These are phyloP conservation scores for Papilionanthe hybrid DNA, from an alignment of 116 monocot species.

Conservation along the genomic window DNA sequence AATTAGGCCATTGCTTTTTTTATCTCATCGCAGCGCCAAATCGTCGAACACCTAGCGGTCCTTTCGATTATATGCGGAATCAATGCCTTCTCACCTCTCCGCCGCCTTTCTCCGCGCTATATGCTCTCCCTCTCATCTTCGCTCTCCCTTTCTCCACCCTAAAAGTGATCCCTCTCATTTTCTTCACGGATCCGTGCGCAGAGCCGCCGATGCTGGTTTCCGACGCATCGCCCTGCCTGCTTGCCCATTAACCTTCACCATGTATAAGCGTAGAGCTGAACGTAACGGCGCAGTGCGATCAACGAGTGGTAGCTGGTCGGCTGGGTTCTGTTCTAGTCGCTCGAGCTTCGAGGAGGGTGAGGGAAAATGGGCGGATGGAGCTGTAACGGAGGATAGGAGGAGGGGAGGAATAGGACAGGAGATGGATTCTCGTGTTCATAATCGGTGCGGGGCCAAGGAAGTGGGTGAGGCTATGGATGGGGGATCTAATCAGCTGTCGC, in stretches of 20 bases:
- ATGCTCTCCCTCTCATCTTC: slow-evolving; percentile 1
- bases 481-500: not conserved
- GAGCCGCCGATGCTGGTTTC: not conserved
- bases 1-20: no score
- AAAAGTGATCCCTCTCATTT: slow-evolving; percentile 2
- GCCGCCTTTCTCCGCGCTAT: slow-evolving; percentile 6
- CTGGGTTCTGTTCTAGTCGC: not conserved
- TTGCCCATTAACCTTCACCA: not conserved
- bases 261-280: slow-evolving; percentile 2
- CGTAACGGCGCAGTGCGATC: not conserved
- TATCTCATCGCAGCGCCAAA: not conserved
- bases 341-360: slow-evolving; percentile 1
- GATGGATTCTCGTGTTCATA: not conserved
- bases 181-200: not conserved
- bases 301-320: not conserved
- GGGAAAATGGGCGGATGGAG: slow-evolving; percentile 2
- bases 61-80: not conserved
- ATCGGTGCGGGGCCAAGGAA: slow-evolving; percentile 1
- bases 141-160: not conserved
- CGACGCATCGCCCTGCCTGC: not conserved
- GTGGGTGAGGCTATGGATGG: not conserved
- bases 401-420: not conserved
- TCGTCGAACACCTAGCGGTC: not conserved
- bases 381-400: not conserved
- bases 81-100: not conserved